Evolutionary conservation across 1,139 yeast species (phyloP).

Genomic region (Sugiyamaella neomexicana): DNA sequence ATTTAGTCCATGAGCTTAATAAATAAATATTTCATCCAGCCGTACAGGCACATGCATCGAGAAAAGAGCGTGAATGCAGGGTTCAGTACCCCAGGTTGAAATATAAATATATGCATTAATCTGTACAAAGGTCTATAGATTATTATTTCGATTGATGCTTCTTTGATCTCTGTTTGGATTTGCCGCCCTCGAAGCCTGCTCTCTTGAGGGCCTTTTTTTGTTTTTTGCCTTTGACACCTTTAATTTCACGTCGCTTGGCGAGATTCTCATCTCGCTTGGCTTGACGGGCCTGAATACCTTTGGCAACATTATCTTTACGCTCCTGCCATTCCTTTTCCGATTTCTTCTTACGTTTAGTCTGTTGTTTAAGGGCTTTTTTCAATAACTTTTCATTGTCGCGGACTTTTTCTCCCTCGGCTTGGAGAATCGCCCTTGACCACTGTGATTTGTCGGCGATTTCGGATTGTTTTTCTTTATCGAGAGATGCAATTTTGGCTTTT

Average conservation of each 20-base stretch:
- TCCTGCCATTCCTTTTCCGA: conserved; percentile 87
- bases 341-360: conserved; percentile 73
- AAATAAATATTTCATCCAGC: neutral
- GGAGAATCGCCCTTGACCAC: conserved; percentile 83
- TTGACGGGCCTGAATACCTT: conserved; percentile 68
- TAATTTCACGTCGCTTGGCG: conserved; percentile 45
- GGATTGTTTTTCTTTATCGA: conserved; percentile 65
- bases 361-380: conserved; percentile 78
- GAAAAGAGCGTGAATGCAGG: neutral
- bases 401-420: conserved; percentile 83
- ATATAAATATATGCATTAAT: conserved; percentile 7
- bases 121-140: neutral
- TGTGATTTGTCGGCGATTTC: conserved; percentile 67
- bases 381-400: conserved; percentile 88
- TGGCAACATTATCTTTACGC: conserved; percentile 68
- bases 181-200: conserved; percentile 35
- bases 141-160: conserved; percentile 20
- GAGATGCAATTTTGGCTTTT: conserved; percentile 58
- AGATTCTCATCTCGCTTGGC: conserved; percentile 86
- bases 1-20: too few relatives aligned
- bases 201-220: conserved; percentile 28
- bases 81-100: too few relatives aligned
- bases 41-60: neutral
- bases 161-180: conserved; percentile 15
- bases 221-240: conserved; percentile 55